Base-by-base conservation (phyloP, 371 early-diverging fungal species). In the Mucor velutinosus region DNA sequence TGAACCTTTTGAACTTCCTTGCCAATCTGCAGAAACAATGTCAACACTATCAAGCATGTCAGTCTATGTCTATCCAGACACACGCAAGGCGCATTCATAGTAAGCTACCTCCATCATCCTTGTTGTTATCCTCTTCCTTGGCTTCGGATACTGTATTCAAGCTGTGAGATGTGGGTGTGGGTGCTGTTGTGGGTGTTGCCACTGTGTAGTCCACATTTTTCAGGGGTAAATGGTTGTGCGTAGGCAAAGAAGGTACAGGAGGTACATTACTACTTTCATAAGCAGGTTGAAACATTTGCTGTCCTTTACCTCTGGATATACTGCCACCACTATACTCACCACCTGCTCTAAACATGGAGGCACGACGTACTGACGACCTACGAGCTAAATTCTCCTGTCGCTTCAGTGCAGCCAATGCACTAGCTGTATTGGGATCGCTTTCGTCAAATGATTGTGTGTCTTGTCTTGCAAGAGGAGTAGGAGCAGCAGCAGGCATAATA, bases 1-100 rank as follows among this genome's bases (percentile, higher is more conserved):
- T 63, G 45, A 1, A 86, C 78, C 68, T 88, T 88, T 60, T 89
- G 87, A 11, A 86, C 83, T 23, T 86, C 78, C 67, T 89, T 88
- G 25, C 84, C 87, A 14, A 89, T 77, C 65, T 87, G 85, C 5
- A 89, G 67, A 63, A 76, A 89, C 19, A 89, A 61, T 4, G 79
- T 83, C 21, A 77, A 51, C 5, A 69, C 77, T 76, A 41, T 30
- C 60, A 8, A 27, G 4, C 17, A 23, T 23, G 11, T 66, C 35
- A 57, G 41, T 33, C 15, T 27, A 14, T 27, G 14, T 58, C 14
- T 57, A 47, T 30, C 56, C 39, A 21, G 58, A 47, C 35, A 35
- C 19, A 29, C 25, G n/a, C 60, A 7, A 25, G n/a, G n/a, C 29
- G n/a, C 29, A 19, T 29, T 55, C 1, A 37, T 27, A 15, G 23